A percentile compares a stretch with the other conserved stretches of the same genome.
Evolutionary conservation across 176 grass and related monocot genomes (phyloP).

Genomic region (Aegilops tauschii): DNA sequence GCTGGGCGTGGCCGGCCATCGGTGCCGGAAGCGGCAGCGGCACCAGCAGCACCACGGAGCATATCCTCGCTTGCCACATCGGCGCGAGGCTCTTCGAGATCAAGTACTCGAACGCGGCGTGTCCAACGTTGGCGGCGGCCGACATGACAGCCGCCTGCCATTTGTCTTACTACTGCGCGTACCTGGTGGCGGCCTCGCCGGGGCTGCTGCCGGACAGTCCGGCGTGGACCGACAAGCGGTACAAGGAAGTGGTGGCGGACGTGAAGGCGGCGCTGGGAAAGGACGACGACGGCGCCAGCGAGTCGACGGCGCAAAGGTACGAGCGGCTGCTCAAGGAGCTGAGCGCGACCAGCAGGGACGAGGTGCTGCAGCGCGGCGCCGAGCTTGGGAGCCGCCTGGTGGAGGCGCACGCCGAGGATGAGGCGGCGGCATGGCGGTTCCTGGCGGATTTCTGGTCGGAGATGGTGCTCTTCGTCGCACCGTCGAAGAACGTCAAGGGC

Average conservation of each 20-base stretch:
- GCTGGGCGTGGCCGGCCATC: background rate
- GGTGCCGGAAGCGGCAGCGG: background rate
- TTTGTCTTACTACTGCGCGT: slow-evolving; percentile 32
- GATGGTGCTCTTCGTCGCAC: too few relatives aligned
- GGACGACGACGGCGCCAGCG: background rate
- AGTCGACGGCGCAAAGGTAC: background rate
- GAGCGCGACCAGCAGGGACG: background rate
- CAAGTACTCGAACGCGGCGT: background rate
- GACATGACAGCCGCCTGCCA: slow-evolving; percentile 24
- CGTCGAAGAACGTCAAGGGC: too few relatives aligned
- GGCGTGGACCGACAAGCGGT: background rate
- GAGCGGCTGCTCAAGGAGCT: background rate
- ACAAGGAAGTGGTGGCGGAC: slow-evolving; percentile 22
- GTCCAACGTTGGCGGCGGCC: too few relatives aligned
- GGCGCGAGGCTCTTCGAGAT: slow-evolving; percentile 37
- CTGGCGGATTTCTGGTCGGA: too few relatives aligned
- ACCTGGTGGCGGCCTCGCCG: slow-evolving; percentile 29
- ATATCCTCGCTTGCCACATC: slow-evolving; percentile 34
- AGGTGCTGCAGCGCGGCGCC: slow-evolving; percentile 1
- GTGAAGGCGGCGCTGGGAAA: background rate
- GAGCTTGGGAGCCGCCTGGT: background rate
- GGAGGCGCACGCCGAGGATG: too few relatives aligned
- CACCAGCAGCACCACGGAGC: background rate
- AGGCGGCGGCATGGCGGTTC: too few relatives aligned
- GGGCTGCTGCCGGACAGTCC: slow-evolving; percentile 20